A percentile compares a stretch with the other conserved stretches of the same genome.
These are phyloP conservation scores for Tylopilus rubrobrunneus DNA, from an alignment of 768 basidiomycete species.

Conservation along the genomic window DNA sequence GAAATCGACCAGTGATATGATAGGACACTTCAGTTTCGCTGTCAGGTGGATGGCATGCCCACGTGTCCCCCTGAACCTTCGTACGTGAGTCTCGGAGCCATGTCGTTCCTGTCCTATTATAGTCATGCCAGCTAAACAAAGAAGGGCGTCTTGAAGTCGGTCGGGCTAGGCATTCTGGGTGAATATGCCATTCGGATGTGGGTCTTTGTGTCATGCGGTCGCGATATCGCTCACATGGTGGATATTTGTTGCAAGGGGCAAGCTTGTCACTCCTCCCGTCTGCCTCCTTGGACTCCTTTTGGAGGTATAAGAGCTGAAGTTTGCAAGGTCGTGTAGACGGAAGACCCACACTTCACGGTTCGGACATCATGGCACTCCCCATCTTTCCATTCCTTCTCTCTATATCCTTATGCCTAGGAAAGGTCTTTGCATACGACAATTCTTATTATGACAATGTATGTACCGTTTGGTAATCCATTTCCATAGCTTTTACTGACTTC, in stretches of 20 bases:
- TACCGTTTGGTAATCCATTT: constrained; percentile 2
- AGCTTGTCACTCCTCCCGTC: not conserved
- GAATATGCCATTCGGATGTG: constrained; percentile 12
- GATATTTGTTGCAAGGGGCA: not conserved
- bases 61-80: constrained; percentile 1
- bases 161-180: constrained; percentile 5
- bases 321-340: not conserved
- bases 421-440: constrained; percentile 48
- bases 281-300: not conserved
- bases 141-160: not conserved
- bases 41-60: constrained; percentile 17
- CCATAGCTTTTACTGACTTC: constrained; percentile 3
- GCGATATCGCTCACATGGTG: constrained; percentile 10
- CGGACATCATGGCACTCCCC: constrained; percentile 9
- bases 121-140: constrained; percentile 10
- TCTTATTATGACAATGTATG: constrained; percentile 61
- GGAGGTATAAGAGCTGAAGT: constrained; percentile 17
- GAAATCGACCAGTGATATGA: constrained; percentile 7
- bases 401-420: constrained; percentile 8
- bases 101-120: constrained; percentile 2
- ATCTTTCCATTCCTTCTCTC: constrained; percentile 1
- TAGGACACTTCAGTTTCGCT: not conserved
- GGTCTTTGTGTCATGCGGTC: constrained; percentile 2
- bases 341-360: constrained; percentile 1
- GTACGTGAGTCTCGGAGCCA: not conserved